Conservation (phyloP, 2,329 filamentous ascomycete genomes). For the Cordyceps javanica region DNA sequence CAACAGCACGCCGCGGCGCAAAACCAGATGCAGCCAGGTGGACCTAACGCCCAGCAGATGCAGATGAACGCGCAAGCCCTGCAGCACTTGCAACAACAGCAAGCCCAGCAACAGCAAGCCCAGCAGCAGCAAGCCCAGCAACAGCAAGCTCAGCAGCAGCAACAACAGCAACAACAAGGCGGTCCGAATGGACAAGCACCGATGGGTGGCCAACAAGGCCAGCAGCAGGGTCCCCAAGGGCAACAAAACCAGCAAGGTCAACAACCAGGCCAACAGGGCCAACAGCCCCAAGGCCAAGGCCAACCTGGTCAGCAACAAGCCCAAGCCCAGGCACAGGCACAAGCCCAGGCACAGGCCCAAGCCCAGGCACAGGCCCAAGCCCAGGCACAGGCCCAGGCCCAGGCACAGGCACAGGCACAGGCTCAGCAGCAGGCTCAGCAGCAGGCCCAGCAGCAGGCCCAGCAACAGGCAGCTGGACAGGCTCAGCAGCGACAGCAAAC, state of each 20-base stretch:
- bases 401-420: conserved; percentile 18
- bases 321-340: conserved; percentile 18
- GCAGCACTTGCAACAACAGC: conserved; percentile 35
- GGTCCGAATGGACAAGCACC: conserved; percentile 13
- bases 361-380: conserved; percentile 16
- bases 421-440: conserved; percentile 19
- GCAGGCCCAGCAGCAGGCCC: conserved; percentile 23
- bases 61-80: conserved; percentile 44
- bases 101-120: conserved; percentile 18
- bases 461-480: conserved; percentile 21
- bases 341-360: conserved; percentile 15
- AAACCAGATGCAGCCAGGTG: conserved; percentile 30
- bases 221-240: conserved; percentile 22
- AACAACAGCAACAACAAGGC: conserved; percentile 20
- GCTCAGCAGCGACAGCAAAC: conserved; percentile 40
- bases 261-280: conserved; percentile 30
- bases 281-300: conserved; percentile 26
- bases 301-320: conserved; percentile 22
- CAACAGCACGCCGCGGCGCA: conserved; percentile 24
- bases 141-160: conserved; percentile 30
- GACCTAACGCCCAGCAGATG: conserved; percentile 40
- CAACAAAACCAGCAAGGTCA: conserved; percentile 25
- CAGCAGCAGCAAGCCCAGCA: conserved; percentile 40
- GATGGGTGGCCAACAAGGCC: conserved; percentile 16
- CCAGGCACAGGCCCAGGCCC: conserved; percentile 17